phyloP scores from a whole-genome alignment of 192 early-diverging fungal genomes.

The Mortierella hygrophila region DNA sequence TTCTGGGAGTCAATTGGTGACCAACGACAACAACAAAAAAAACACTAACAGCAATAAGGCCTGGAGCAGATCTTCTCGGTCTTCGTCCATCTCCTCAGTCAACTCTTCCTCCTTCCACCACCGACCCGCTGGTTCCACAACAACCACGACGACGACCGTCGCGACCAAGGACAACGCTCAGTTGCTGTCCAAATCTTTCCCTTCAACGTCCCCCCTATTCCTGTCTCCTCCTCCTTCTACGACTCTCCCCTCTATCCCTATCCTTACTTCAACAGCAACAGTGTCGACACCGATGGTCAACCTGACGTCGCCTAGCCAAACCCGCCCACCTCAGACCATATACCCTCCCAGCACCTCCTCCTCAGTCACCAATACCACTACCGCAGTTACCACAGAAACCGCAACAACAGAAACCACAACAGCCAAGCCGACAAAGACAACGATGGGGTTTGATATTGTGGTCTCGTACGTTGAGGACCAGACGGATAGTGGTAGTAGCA shows the following conservation, averaged over 20 bases:
- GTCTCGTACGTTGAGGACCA: neutral
- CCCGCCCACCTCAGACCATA: constrained; percentile 13
- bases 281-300: constrained; percentile 9
- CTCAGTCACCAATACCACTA: neutral
- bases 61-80: neutral
- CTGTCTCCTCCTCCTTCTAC: neutral
- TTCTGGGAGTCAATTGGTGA: neutral
- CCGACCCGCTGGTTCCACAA: neutral
- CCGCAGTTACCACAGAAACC: neutral
- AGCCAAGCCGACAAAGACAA: neutral
- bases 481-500: neutral
- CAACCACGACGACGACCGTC: neutral
- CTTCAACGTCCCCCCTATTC: neutral
- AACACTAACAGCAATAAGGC: neutral
- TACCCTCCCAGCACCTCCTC: constrained; percentile 11
- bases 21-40: neutral
- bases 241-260: neutral
- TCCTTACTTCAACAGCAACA: neutral
- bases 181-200: neutral
- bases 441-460: constrained; percentile 20
- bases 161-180: neutral
- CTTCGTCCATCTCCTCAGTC: neutral
- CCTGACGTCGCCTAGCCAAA: constrained; percentile 10
- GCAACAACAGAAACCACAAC: neutral
- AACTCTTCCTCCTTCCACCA: neutral